Base-by-base conservation (phyloP, 257 asterid species). In the Solanum gandarillasii region DNA sequence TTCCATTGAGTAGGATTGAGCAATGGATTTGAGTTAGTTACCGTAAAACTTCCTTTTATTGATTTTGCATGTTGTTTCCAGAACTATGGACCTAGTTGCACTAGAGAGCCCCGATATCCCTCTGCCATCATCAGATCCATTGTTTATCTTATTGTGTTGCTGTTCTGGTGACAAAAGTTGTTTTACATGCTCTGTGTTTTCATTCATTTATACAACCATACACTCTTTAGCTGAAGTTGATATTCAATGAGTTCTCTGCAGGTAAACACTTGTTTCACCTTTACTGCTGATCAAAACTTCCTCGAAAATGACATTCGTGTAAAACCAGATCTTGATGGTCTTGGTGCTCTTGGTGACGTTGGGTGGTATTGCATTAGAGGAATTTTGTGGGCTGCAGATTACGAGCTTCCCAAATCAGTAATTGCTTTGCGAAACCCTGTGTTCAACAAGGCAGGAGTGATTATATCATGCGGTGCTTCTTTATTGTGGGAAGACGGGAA, bases 291-390 rank as follows among this genome's bases (percentile, higher is more conserved):
- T 60, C 85, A 55, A 2, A 60, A 87, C 7, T 92, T 92, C 84
- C 88, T 91, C 16, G 89, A 91, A 43, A 90, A 89, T 23, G 88
- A 92, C 88, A 90, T 92, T 32, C 93, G 94, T 9, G 93, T 88
- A 43, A 91, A 90, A 70, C 92, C 91, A 6, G 94, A 91, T 48
- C 88, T 92, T 81, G 94, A 92, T 88, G 93, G 89, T 82, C 92
- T 90, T 14, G 94, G 94, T 52, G 91, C 91, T 79, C 90, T 92
- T 55, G 93, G 94, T 10, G 93, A 92, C 89, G 83, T 65, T 10
- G 94, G 94, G 29, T 92, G 94, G 94, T 92, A 92, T 31, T 79
- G 87, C 41, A 38, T 88, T 21, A 85, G 93, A 38, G 89, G 92
- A 27, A 87, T 88, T 43, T 25, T 92, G 82, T 92, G 88, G 90